Conservation (phyloP, 805 yeast genomes). For the Cyberlindnera mississippiensis region DNA sequence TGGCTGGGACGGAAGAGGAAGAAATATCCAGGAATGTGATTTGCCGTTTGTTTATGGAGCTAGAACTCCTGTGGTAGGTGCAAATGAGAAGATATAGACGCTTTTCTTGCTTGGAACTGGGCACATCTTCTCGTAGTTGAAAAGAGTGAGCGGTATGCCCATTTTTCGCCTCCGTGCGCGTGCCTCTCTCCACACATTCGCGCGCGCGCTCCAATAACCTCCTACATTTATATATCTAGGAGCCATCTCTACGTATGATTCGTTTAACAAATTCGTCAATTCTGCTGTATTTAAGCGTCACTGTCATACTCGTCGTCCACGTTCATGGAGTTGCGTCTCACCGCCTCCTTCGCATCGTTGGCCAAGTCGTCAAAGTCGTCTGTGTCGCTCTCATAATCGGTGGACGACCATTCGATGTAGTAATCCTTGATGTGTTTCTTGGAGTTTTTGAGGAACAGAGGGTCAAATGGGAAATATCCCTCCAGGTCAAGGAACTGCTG, state of each 20-base stretch:
- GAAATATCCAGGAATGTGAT: too few species aligned
- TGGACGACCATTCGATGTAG: constrained; percentile 82
- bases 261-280: too few species aligned
- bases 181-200: neutral
- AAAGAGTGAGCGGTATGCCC: neutral
- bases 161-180: neutral
- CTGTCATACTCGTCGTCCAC: constrained; percentile 9
- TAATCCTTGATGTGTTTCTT: constrained; percentile 49
- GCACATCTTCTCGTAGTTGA: neutral
- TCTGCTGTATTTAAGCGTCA: too few species aligned
- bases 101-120: too few species aligned
- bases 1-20: too few species aligned
- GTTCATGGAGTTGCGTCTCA: constrained; percentile 21
- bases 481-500: constrained; percentile 87
- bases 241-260: too few species aligned
- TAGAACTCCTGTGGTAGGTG: too few species aligned
- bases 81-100: too few species aligned
- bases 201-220: too few species aligned
- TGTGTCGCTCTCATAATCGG: constrained; percentile 44
- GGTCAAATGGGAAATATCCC: constrained; percentile 97
- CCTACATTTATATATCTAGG: too few species aligned
- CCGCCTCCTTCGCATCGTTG: constrained; percentile 21
- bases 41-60: too few species aligned
- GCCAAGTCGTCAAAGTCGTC: constrained; percentile 42
- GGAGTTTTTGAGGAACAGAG: constrained; percentile 65